Conservation (phyloP, 2,329 filamentous ascomycete genomes). For the Claviceps maximensis region DNA sequence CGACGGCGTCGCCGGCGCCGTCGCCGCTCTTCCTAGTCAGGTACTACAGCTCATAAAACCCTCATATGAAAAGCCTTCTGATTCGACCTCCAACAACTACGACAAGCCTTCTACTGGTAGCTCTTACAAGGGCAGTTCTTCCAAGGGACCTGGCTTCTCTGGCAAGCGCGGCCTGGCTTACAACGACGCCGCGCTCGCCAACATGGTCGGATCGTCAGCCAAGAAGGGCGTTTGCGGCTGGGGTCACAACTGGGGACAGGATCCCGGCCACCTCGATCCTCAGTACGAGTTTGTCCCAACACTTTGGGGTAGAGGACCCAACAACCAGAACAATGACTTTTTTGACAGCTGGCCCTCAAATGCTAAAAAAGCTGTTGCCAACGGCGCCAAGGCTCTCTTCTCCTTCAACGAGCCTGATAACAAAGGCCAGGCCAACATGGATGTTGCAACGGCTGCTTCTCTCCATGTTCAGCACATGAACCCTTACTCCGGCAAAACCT, state of each 20-base stretch:
- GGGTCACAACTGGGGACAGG: slow-evolving; percentile 56
- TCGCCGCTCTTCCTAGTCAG: not conserved
- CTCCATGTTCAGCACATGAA: slow-evolving; percentile 42
- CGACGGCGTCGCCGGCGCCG: not conserved
- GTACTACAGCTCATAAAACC: not conserved
- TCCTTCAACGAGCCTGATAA: slow-evolving; percentile 64
- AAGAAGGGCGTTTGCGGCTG: slow-evolving; percentile 34
- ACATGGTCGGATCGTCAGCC: slow-evolving; percentile 30
- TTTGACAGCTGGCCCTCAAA: slow-evolving; percentile 39
- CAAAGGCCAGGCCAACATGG: slow-evolving; percentile 43
- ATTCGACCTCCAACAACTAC: too few relatives aligned
- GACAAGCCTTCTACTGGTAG: too few relatives aligned
- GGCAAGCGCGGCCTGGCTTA: slow-evolving; percentile 56
- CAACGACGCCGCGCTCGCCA: slow-evolving; percentile 43
- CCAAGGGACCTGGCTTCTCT: slow-evolving; percentile 10
- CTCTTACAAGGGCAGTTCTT: not conserved
- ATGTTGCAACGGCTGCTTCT: slow-evolving; percentile 35
- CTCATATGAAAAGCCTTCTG: too few relatives aligned
- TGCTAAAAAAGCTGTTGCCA: slow-evolving; percentile 36
- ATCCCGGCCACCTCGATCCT: slow-evolving; percentile 26
- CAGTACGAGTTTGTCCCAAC: slow-evolving; percentile 51
- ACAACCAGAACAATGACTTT: slow-evolving; percentile 6
- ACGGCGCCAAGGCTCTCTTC: slow-evolving; percentile 44
- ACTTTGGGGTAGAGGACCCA: slow-evolving; percentile 40
- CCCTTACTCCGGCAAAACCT: slow-evolving; percentile 37